Evolutionary conservation across 176 grass and related monocot species (phyloP).

Genomic region (Oryza coarctata): DNA sequence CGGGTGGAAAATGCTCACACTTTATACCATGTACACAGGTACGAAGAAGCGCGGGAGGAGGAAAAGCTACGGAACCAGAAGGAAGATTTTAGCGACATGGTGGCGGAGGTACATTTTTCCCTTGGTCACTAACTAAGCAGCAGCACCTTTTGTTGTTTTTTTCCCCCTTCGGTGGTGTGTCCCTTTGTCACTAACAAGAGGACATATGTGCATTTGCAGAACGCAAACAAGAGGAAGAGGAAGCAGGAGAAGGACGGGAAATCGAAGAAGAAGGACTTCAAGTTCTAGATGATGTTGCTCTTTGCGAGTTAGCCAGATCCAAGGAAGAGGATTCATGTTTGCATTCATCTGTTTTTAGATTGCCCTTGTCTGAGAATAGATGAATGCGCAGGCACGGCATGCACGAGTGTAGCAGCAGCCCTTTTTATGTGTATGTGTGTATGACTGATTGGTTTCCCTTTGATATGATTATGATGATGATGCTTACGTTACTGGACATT

Average conservation of each 20-base stretch:
- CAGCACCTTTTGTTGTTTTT: not conserved
- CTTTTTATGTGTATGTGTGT: not conserved
- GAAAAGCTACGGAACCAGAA: conserved; percentile 91
- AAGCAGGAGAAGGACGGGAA: conserved; percentile 54
- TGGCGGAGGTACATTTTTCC: conserved; percentile 63
- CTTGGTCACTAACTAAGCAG: not conserved
- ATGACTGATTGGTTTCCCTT: not conserved
- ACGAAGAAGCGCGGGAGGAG: conserved; percentile 84
- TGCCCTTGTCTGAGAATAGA: not conserved
- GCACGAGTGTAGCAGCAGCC: not conserved
- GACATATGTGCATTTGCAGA: conserved; percentile 27
- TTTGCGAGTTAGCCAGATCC: not conserved
- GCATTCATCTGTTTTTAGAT: not conserved
- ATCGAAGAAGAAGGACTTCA: conserved; percentile 97
- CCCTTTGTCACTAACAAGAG: conserved; percentile 26
- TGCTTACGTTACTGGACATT: not conserved
- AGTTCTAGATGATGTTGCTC: conserved; percentile 52
- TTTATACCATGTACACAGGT: conserved; percentile 35
- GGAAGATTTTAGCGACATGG: conserved; percentile 99
- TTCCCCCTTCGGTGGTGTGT: not conserved
- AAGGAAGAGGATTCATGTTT: not conserved
- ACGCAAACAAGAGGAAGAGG: conserved; percentile 85
- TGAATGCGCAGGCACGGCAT: not conserved
- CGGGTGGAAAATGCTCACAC: conserved; percentile 10
- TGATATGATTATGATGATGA: not conserved